Conservation (phyloP, 2,329 filamentous ascomycete genomes). For the Trichoderma simmonsii region DNA sequence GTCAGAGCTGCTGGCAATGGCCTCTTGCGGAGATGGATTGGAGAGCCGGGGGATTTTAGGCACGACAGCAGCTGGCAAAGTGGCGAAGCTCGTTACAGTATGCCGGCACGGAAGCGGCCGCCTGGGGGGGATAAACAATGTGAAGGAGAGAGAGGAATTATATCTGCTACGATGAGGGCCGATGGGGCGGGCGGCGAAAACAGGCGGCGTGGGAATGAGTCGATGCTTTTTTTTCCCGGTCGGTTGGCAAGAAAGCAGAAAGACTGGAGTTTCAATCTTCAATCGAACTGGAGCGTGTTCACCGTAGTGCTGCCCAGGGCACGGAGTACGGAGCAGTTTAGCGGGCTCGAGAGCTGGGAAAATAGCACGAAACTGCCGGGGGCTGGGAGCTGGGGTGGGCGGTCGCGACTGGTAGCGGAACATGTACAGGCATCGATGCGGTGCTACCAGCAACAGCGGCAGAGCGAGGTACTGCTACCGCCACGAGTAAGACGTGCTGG, state of each 20-base stretch:
- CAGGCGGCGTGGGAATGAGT: background rate
- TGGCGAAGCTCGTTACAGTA: background rate
- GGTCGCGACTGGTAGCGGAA: background rate
- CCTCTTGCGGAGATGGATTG: constrained; percentile 14
- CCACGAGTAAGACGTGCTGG: background rate
- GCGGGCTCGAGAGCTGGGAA: constrained; percentile 1
- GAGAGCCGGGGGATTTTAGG: constrained; percentile 11
- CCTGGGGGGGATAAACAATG: background rate
- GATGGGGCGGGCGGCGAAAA: background rate
- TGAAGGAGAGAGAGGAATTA: background rate
- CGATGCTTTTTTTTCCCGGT: constrained; percentile 7
- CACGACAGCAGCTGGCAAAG: constrained; percentile 12
- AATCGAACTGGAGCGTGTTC: constrained; percentile 3
- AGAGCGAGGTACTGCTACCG: background rate
- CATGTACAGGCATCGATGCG: background rate
- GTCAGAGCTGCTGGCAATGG: constrained; percentile 18
- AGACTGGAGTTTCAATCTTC: constrained; percentile 9
- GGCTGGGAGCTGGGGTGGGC: background rate
- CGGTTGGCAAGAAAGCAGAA: constrained; percentile 9
- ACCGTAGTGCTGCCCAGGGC: constrained; percentile 15
- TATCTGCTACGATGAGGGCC: background rate
- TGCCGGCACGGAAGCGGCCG: constrained; percentile 2
- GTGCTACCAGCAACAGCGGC: background rate
- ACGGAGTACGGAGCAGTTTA: constrained; percentile 10
- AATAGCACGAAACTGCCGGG: constrained; percentile 7